phyloP scores from a whole-genome alignment of 208 protist species.

The Crithidia acanthocephali region DNA sequence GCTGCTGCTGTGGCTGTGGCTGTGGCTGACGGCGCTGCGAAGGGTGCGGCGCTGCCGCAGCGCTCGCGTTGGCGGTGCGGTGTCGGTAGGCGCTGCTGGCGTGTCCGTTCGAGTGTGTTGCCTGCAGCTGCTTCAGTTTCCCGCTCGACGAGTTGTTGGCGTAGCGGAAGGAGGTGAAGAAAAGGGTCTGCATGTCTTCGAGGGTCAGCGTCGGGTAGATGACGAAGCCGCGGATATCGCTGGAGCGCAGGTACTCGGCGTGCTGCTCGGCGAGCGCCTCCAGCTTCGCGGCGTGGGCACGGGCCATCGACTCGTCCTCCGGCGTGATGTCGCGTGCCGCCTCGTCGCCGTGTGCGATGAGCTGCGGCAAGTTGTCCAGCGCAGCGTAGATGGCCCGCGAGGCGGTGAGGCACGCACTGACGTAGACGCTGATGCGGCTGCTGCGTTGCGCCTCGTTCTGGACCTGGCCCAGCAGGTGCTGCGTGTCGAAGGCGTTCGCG shows the following conservation, averaged over 20 bases:
- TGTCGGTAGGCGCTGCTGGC: slow-evolving; percentile 5
- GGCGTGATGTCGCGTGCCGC: neutral
- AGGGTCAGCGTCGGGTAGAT: slow-evolving; percentile 24
- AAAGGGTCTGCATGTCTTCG: slow-evolving; percentile 25
- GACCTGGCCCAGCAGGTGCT: slow-evolving; percentile 25
- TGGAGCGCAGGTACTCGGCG: slow-evolving; percentile 31
- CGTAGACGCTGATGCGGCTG: slow-evolving; percentile 29
- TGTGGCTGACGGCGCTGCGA: neutral
- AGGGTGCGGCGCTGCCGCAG: neutral
- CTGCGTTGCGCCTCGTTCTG: slow-evolving; percentile 24
- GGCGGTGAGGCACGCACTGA: slow-evolving; percentile 21
- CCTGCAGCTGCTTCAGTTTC: slow-evolving; percentile 4
- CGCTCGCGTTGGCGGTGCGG: neutral
- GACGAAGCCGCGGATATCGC: slow-evolving; percentile 22
- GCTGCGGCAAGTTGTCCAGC: neutral
- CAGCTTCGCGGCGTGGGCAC: slow-evolving; percentile 10
- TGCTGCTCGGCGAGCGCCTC: slow-evolving; percentile 36
- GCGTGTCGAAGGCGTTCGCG: slow-evolving; percentile 23
- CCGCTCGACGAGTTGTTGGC: slow-evolving; percentile 9
- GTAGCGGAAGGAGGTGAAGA: slow-evolving; percentile 24
- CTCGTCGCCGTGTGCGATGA: neutral
- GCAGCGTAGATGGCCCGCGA: neutral
- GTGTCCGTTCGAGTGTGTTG: neutral
- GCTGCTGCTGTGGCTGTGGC: neutral
- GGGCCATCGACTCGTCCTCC: slow-evolving; percentile 12